Evolutionary conservation across 345 rosid species (phyloP).

Genomic region (Kandelia obovata): DNA sequence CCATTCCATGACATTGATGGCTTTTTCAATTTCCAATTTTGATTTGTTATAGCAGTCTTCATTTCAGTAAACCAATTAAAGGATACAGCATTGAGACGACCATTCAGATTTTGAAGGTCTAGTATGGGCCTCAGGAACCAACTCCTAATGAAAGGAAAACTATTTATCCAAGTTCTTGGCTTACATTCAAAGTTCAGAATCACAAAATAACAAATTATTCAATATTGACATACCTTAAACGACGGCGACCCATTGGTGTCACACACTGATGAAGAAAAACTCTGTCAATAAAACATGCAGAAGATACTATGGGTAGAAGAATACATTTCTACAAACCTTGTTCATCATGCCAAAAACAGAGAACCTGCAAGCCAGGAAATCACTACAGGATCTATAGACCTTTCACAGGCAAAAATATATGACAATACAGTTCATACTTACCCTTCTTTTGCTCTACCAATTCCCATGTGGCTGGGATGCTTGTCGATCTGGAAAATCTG

Average conservation of each 20-base stretch:
- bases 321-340: slow-evolving; percentile 54
- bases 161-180: slow-evolving; percentile 17
- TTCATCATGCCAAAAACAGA: slow-evolving; percentile 97
- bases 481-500: slow-evolving; percentile 92
- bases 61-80: slow-evolving; percentile 18
- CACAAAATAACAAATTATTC: slow-evolving; percentile 14
- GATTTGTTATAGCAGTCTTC: slow-evolving; percentile 18
- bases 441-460: slow-evolving; percentile 99
- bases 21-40: slow-evolving; percentile 12
- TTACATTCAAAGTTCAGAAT: slow-evolving; percentile 9
- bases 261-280: slow-evolving; percentile 59
- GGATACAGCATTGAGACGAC: slow-evolving; percentile 95
- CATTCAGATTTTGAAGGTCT: slow-evolving; percentile 64
- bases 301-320: slow-evolving; percentile 14
- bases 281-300: slow-evolving; percentile 28
- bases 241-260: slow-evolving; percentile 88
- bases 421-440: slow-evolving; percentile 21
- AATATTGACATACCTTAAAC: slow-evolving; percentile 58
- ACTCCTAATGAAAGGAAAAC: slow-evolving; percentile 50
- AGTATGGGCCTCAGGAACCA: slow-evolving; percentile 97
- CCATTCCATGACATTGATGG: background rate
- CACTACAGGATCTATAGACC: slow-evolving; percentile 11
- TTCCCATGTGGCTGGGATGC: slow-evolving; percentile 99
- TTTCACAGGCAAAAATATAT: slow-evolving; percentile 17
- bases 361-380: slow-evolving; percentile 59